Evolutionary conservation across 805 yeast genomes (phyloP).

Genomic region (Candida andamanensis): DNA sequence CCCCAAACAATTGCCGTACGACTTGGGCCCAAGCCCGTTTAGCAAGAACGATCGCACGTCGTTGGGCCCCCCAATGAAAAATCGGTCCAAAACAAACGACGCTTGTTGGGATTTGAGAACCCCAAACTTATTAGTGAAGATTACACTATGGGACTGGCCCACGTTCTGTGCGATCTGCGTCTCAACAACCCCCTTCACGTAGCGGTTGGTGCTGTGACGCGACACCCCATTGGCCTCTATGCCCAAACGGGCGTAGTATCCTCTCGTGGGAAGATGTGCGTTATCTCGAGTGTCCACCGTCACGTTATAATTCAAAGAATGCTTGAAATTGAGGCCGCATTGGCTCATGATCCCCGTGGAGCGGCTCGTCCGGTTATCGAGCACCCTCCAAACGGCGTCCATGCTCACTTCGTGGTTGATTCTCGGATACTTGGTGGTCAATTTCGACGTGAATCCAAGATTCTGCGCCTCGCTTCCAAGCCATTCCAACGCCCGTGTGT

Average conservation of each 20-base stretch:
- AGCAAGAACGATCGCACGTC: conserved; percentile 49
- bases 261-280: conserved; percentile 38
- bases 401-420: conserved; percentile 45
- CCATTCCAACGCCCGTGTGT: conserved; percentile 45
- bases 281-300: conserved; percentile 43
- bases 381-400: conserved; percentile 39
- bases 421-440: conserved; percentile 27
- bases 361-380: conserved; percentile 25
- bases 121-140: conserved; percentile 31
- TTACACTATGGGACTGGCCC: conserved; percentile 15
- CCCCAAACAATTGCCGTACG: conserved; percentile 45
- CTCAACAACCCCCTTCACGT: conserved; percentile 39
- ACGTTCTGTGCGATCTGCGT: conserved; percentile 27
- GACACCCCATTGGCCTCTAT: conserved; percentile 31
- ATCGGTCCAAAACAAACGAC: conserved; percentile 46
- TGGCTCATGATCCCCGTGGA: conserved; percentile 29
- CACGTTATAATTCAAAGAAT: conserved; percentile 35
- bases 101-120: conserved; percentile 18
- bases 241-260: conserved; percentile 33
- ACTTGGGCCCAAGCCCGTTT: conserved; percentile 54
- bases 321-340: conserved; percentile 44
- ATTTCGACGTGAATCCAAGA: conserved; percentile 39
- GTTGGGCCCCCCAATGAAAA: conserved; percentile 56
- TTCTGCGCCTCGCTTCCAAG: conserved; percentile 41
- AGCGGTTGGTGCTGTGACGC: conserved; percentile 24